Evolutionary conservation across 2,329 filamentous ascomycete genomes (phyloP), one percentile per base, ranked within the genome.

Genomic region (Tetracladium maxilliforme): DNA sequence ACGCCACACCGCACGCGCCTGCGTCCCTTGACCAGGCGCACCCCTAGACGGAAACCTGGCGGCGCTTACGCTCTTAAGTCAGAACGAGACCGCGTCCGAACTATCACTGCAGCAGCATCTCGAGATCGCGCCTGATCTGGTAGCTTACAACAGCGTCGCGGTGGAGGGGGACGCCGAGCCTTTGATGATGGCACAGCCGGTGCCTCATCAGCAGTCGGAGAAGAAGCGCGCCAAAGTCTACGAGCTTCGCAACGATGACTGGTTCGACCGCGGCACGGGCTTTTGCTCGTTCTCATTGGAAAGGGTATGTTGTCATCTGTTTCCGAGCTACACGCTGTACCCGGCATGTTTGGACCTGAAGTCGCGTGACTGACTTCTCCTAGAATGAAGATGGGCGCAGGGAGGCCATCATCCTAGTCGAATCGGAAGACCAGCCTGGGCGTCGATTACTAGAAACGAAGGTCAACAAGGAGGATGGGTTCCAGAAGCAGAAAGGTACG

Each of bases 201-300:
- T 73, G 69, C 69, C 69, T 69, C 68, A 71, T 67, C 65, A 63
- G 57, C 38, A 37, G 37, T 64, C 64, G 51, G 69, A 74, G 44
- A 70, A 63, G 56, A 72, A 68, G 52, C 68, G 90, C 64, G 90
- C 95, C 54, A 98, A 98, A 64, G 90, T 98, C 49, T 98, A 98
- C 54, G 90, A 95, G 61, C 69, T 98, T 44, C 83, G 82, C 52
- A 84, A 93, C 57, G 93, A 92, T 65, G 90, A 95, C 70, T 98
- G 90, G 90, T 94, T 87, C 49, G 90, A 98, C 56, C 70, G 87
- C 44, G 90, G 90, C 36, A 98, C 90, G 23, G 90, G 90, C 34
- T 94, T 94, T 52, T 95, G 90, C 51, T 81, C 72, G n/a, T n/a
- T n/a, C 31, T 84, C 86, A 23, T 26, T 19, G 23, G 19, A 26